Evolutionary conservation across 352 stramenopile genomes (phyloP).

Genomic region (Phytopythium ostracodes): DNA sequence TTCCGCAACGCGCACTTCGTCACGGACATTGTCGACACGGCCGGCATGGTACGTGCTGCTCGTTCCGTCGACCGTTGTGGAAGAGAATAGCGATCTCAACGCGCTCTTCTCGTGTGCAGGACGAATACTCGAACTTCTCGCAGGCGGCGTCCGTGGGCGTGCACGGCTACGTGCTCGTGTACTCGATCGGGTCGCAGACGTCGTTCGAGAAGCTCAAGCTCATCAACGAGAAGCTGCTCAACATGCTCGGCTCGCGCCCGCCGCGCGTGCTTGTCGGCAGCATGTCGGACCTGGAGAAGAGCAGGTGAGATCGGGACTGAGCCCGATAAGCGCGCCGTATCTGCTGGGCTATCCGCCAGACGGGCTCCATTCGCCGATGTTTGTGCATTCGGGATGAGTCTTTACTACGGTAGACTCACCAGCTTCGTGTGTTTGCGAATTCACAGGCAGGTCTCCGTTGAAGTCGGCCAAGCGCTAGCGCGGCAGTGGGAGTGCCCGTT

Average conservation of each 20-base stretch:
- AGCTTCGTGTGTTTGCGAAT: conserved; percentile 6
- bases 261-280: conserved; percentile 93
- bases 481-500: conserved; percentile 92
- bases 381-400: conserved; percentile 10
- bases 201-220: conserved; percentile 94
- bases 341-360: not conserved
- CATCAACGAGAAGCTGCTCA: conserved; percentile 94
- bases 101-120: conserved; percentile 32
- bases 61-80: no score
- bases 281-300: conserved; percentile 93
- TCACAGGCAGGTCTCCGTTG: conserved; percentile 65
- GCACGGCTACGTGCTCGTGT: conserved; percentile 95
- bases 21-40: conserved; percentile 97
- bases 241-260: conserved; percentile 91
- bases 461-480: conserved; percentile 88
- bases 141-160: conserved; percentile 93
- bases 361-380: not conserved
- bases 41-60: conserved; percentile 80
- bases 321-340: not conserved
- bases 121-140: conserved; percentile 96
- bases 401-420: not conserved
- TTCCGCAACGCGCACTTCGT: conserved; percentile 96
- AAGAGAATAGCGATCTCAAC: not conserved
- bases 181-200: conserved; percentile 90
- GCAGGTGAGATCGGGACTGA: conserved; percentile 46